Base-by-base conservation (phyloP, 2,329 filamentous ascomycete species). In the Pseudocercospora cruenta region DNA sequence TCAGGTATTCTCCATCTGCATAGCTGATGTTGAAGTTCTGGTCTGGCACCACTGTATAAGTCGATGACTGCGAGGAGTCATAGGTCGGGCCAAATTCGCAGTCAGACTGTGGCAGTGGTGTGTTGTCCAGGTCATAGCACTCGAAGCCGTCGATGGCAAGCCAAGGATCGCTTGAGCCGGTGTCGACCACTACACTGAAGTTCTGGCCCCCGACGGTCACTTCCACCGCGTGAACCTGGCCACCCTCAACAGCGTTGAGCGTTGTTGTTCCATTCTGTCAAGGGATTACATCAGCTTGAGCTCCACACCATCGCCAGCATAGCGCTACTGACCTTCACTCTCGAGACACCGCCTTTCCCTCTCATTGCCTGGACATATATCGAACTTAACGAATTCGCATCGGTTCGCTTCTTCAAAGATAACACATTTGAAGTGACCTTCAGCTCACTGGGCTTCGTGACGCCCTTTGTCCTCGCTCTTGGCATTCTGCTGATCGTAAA, bases 161-260 rank as follows among this genome's bases (percentile, higher is more conserved):
- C 80, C 82, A 85, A 0, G 81, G 83, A 63, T 85, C 83, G 59
- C 78, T 80, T 62, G 80, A 82, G 10, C 82, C 83, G 2, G 82
- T 84, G 64, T 85, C 83, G 58, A 84, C 73, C 10, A 82, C 76
- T 2, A 79, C 70, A 1, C 77, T 63, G 63, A 83, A 77, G 4
- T 64, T 60, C 53, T 76, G 68, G 12, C 70, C 70, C 19, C 75
- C 76, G 7, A 77, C 68, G 4, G 67, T 69, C 24, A 77, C 70
- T 16, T 71, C 68, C 16, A 74, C 74, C 3, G 76, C 69, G 58
- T 76, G 77, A 31, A 77, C 73, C 10, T 71, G 68, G 21, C 76
- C 76, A 4, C 70, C 69, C 55, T 68, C 66, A 4, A 73, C 72
- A 0, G 68, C 62, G 1, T 69, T 31, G 12, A 75, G 63, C 3